Evolutionary conservation across 306 rosid genomes (phyloP).

Genomic region (Oxytropis ochrocephala): DNA sequence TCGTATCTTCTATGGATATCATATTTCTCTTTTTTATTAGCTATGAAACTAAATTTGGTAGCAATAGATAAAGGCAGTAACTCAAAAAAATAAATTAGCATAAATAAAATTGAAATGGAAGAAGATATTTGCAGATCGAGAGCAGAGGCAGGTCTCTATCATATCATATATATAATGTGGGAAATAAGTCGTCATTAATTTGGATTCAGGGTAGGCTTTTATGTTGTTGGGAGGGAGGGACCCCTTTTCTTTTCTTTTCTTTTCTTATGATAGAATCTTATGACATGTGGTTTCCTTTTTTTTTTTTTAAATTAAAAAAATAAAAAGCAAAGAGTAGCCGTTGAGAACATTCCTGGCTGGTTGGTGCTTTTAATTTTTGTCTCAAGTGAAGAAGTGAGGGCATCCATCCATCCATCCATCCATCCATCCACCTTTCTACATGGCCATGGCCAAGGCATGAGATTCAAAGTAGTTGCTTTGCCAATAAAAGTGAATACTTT

Average conservation of each 20-base stretch:
- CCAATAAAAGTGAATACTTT: slow-evolving; percentile 7
- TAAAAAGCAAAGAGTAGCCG: slow-evolving; percentile 41
- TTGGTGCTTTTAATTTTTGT: slow-evolving; percentile 48
- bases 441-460: slow-evolving; percentile 34
- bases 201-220: slow-evolving; percentile 30
- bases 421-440: slow-evolving; percentile 19
- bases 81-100: too few species aligned
- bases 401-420: not conserved
- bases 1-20: too few species aligned
- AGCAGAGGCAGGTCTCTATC: too few species aligned
- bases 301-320: slow-evolving; percentile 2
- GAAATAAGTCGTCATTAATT: slow-evolving; percentile 27
- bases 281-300: slow-evolving; percentile 5
- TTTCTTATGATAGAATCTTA: slow-evolving; percentile 29
- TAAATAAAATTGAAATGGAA: too few species aligned
- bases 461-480: slow-evolving; percentile 43
- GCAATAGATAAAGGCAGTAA: too few species aligned
- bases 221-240: slow-evolving; percentile 30
- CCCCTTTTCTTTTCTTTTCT: not conserved
- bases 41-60: too few species aligned
- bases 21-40: not conserved
- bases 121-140: too few species aligned
- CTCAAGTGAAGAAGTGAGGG: not conserved
- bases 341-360: slow-evolving; percentile 62
- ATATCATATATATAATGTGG: not conserved